Evolutionary conservation across 1,284 basidiomycete species (phyloP).

Genomic region (Ceratobasidium theobromae): DNA sequence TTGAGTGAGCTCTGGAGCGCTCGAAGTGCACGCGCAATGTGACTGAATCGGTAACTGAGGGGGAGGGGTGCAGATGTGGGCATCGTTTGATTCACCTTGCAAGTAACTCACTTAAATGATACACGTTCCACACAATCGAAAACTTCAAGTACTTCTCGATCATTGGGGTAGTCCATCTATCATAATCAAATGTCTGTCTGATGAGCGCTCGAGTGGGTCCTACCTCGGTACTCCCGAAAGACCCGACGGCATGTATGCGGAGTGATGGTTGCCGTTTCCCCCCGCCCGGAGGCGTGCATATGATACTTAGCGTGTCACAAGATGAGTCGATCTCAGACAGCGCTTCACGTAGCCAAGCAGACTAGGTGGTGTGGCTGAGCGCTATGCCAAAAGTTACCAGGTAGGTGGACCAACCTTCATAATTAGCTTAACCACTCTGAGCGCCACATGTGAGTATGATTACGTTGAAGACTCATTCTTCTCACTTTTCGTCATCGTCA

Average conservation of each 20-base stretch:
- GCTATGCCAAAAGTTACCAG: background rate
- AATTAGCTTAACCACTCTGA: slow-evolving; percentile 77
- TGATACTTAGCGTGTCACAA: slow-evolving; percentile 78
- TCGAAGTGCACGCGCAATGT: slow-evolving; percentile 66
- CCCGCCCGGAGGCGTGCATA: slow-evolving; percentile 57
- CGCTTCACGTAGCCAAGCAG: slow-evolving; percentile 88
- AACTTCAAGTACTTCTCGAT: slow-evolving; percentile 82
- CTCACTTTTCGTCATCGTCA: slow-evolving; percentile 66
- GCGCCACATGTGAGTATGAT: background rate
- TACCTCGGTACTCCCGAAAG: slow-evolving; percentile 82
- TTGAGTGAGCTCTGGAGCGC: slow-evolving; percentile 81
- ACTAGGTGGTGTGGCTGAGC: slow-evolving; percentile 50
- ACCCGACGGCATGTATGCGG: slow-evolving; percentile 73
- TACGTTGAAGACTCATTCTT: slow-evolving; percentile 31
- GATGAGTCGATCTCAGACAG: slow-evolving; percentile 86
- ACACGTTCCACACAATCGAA: slow-evolving; percentile 74
- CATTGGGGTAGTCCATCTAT: slow-evolving; percentile 92
- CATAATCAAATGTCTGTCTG: background rate
- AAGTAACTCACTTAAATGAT: slow-evolving; percentile 64
- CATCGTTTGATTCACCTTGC: background rate
- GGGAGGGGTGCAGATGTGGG: background rate
- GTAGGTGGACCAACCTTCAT: slow-evolving; percentile 63
- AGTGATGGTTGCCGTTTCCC: slow-evolving; percentile 57
- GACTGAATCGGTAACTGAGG: slow-evolving; percentile 79
- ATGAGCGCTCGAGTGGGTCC: slow-evolving; percentile 27